These are phyloP conservation scores for Globisporangium paroecandrum DNA, from an alignment of 352 stramenopile genomes.

Conservation along the genomic window DNA sequence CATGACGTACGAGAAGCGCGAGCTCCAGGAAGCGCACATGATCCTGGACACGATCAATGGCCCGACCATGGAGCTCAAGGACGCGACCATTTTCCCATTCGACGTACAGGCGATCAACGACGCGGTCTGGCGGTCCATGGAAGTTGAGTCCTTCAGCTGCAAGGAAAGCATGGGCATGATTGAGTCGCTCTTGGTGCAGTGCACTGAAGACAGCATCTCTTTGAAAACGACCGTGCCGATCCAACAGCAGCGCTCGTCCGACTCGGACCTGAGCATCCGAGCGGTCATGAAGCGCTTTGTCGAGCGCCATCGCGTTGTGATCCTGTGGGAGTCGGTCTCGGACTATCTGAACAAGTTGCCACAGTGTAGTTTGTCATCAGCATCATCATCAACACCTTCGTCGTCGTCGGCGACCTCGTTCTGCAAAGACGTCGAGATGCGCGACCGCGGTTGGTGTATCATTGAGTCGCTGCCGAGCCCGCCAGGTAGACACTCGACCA, in stretches of 20 bases:
- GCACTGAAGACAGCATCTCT: conserved; percentile 29
- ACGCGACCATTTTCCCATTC: conserved; percentile 51
- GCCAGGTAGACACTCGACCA: conserved; percentile 28
- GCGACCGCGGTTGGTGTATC: conserved; percentile 46
- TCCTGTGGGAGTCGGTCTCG: conserved; percentile 50
- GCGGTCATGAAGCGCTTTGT: conserved; percentile 40
- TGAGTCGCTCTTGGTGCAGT: conserved; percentile 13
- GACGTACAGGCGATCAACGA: conserved; percentile 28
- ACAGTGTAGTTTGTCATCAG: conserved; percentile 9
- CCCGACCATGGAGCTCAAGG: conserved; percentile 47
- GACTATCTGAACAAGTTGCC: conserved; percentile 23
- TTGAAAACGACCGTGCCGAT: conserved; percentile 38
- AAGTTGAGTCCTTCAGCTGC: conserved; percentile 27
- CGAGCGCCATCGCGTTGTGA: conserved; percentile 35
- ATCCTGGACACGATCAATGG: conserved; percentile 45
- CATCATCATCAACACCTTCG: neutral
- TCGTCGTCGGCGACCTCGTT: conserved; percentile 20
- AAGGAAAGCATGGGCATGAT: conserved; percentile 28
- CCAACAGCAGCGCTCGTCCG: conserved; percentile 29
- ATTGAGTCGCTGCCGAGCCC: conserved; percentile 31
- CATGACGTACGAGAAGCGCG: conserved; percentile 32
- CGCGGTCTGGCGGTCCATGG: conserved; percentile 41
- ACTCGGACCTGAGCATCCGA: conserved; percentile 34
- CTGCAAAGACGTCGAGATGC: conserved; percentile 38
- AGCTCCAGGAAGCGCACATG: conserved; percentile 47